Percentiles rank a stretch among this genome's conserved stretches.
Conservation (phyloP, 2,329 filamentous ascomycete genomes). For the Penicillium decumbens region DNA sequence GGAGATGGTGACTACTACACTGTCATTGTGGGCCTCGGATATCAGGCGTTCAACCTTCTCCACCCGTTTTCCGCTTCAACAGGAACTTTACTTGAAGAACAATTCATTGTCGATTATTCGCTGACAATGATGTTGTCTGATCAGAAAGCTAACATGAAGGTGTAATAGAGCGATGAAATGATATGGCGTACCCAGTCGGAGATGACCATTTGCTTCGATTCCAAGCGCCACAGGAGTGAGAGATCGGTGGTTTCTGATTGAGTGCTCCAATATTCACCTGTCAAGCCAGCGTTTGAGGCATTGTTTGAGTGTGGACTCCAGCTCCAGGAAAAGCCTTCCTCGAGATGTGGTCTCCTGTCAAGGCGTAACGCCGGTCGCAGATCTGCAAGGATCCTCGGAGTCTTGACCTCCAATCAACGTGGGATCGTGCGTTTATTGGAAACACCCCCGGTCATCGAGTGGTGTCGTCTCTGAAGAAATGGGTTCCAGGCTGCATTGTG, state of each 20-base stretch:
- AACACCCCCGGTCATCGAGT: conserved; percentile 14
- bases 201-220: not conserved
- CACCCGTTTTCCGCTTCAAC: not conserved
- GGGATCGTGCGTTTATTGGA: conserved; percentile 7
- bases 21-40: not conserved
- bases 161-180: not conserved
- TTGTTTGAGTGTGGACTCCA: not conserved
- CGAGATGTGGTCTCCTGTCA: not conserved
- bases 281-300: conserved; percentile 12
- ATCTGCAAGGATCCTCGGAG: conserved; percentile 12
- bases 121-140: not conserved
- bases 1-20: no score
- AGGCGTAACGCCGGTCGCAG: conserved; percentile 17
- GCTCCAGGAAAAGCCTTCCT: not conserved
- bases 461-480: conserved; percentile 9
- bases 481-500: not conserved
- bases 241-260: conserved; percentile 12
- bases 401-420: not conserved
- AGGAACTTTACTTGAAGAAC: not conserved
- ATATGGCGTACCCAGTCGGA: not conserved
- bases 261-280: conserved; percentile 11
- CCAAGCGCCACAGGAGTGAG: conserved; percentile 1
- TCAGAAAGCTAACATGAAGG: not conserved
- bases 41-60: not conserved
- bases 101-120: not conserved